A percentile compares a stretch with the other conserved stretches of the same genome.
These are phyloP conservation scores for Cunninghamia lanceolata DNA, from an alignment of 75 land plant species.

Conservation along the genomic window DNA sequence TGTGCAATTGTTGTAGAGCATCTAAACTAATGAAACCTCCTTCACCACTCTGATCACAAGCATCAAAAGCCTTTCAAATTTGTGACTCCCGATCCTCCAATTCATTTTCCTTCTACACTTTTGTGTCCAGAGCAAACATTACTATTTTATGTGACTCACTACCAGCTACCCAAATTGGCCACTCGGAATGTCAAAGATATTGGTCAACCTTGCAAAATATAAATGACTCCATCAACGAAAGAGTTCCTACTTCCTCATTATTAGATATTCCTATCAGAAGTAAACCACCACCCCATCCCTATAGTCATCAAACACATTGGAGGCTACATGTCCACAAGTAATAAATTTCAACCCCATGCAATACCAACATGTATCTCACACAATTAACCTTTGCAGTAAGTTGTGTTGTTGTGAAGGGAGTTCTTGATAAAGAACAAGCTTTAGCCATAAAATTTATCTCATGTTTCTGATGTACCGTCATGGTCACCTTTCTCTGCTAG, in stretches of 20 bases:
- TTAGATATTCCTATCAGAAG: slow-evolving; percentile 75
- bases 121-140: slow-evolving; percentile 68
- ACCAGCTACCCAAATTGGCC: slow-evolving; percentile 98
- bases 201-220: slow-evolving; percentile 94
- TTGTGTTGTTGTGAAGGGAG: too few relatives aligned
- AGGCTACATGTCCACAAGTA: slow-evolving; percentile 89
- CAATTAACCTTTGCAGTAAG: neutral
- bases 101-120: slow-evolving; percentile 90
- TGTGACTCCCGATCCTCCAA: slow-evolving; percentile 70
- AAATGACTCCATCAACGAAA: slow-evolving; percentile 79
- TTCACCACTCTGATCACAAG: slow-evolving; percentile 92
- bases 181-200: slow-evolving; percentile 74
- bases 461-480: too few relatives aligned
- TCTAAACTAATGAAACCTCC: slow-evolving; percentile 92
- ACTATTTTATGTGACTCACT: slow-evolving; percentile 97
- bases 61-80: slow-evolving; percentile 79
- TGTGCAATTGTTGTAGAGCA: slow-evolving; percentile 72
- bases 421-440: too few relatives aligned
- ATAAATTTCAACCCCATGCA: slow-evolving; percentile 89
- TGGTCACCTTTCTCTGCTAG: too few relatives aligned
- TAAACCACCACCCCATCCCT: slow-evolving; percentile 92
- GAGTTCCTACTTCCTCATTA: slow-evolving; percentile 87
- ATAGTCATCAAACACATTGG: slow-evolving; percentile 91
- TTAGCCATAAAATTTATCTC: too few relatives aligned
- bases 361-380: slow-evolving; percentile 5